Conservation (phyloP, 140 eudicot species). For the Senecio squalidus region DNA sequence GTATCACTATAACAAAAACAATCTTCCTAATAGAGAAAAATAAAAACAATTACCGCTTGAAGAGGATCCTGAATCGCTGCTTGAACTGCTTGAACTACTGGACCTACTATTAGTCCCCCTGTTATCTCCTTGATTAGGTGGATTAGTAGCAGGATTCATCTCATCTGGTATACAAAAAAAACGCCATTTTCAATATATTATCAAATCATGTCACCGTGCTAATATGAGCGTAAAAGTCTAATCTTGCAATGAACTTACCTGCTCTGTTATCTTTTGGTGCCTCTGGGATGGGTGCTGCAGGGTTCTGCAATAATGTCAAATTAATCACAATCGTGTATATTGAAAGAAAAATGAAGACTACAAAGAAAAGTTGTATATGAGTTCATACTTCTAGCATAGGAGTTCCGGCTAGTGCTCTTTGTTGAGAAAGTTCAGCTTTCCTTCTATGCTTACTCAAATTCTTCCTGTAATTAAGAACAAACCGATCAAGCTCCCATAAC, state of each 20-base stretch:
- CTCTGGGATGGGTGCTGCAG: conserved; percentile 27
- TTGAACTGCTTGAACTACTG: conserved; percentile 90
- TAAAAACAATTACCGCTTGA: conserved; percentile 49
- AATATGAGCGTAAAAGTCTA: neutral
- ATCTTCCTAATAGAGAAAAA: neutral
- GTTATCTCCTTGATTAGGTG: conserved; percentile 42
- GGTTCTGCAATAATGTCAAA: conserved; percentile 43
- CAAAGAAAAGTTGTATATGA: neutral
- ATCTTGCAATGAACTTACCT: conserved; percentile 32
- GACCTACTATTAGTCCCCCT: conserved; percentile 56
- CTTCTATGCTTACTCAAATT: conserved; percentile 84
- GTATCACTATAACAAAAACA: neutral
- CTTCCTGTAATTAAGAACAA: conserved; percentile 90
- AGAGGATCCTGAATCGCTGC: conserved; percentile 74
- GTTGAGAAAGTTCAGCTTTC: conserved; percentile 75
- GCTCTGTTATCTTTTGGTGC: conserved; percentile 38
- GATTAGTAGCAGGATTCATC: conserved; percentile 18
- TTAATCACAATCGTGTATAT: conserved; percentile 6
- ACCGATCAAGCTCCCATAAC: conserved; percentile 96
- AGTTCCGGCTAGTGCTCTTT: conserved; percentile 41
- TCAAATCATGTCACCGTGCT: neutral
- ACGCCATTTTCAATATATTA: conserved; percentile 6
- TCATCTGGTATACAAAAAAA: conserved; percentile 34
- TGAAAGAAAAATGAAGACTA: neutral
- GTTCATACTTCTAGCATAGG: conserved; percentile 31